Conservation (phyloP, 306 rosid species). For the Prunus armeniaca region DNA sequence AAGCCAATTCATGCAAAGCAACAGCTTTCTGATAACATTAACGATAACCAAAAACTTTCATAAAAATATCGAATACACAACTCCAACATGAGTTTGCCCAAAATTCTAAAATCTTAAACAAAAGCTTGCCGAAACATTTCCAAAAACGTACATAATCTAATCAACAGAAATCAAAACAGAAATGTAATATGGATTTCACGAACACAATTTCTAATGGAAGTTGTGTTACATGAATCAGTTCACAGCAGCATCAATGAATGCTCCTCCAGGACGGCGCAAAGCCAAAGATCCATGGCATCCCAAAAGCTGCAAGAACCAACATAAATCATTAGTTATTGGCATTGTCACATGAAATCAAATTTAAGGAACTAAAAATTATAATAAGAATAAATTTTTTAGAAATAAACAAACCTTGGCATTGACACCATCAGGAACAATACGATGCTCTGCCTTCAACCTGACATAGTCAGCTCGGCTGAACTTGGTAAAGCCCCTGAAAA, state of each 20-base stretch:
- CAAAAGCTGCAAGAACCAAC: slow-evolving; percentile 47
- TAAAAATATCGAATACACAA: neutral
- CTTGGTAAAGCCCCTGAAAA: slow-evolving; percentile 77
- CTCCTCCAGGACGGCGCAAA: slow-evolving; percentile 63
- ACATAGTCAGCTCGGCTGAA: slow-evolving; percentile 55
- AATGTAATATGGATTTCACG: neutral
- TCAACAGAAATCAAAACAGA: neutral
- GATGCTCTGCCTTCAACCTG: slow-evolving; percentile 57
- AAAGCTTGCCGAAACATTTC: neutral
- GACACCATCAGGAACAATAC: slow-evolving; percentile 72
- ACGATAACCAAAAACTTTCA: neutral
- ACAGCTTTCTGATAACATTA: neutral
- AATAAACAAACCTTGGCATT: slow-evolving; percentile 61
- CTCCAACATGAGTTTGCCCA: neutral
- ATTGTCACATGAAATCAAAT: too few species aligned
- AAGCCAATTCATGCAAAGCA: too few species aligned
- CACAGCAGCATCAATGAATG: slow-evolving; percentile 50
- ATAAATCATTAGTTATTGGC: neutral
- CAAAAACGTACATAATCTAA: neutral
- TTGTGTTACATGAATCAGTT: slow-evolving; percentile 2
- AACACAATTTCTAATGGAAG: neutral
- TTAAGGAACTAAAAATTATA: neutral
- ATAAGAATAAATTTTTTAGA: neutral
- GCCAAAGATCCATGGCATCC: slow-evolving; percentile 87
- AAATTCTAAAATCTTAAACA: neutral